Conservation (phyloP, 1,284 basidiomycete species). For the Ganoderma sinense region DNA sequence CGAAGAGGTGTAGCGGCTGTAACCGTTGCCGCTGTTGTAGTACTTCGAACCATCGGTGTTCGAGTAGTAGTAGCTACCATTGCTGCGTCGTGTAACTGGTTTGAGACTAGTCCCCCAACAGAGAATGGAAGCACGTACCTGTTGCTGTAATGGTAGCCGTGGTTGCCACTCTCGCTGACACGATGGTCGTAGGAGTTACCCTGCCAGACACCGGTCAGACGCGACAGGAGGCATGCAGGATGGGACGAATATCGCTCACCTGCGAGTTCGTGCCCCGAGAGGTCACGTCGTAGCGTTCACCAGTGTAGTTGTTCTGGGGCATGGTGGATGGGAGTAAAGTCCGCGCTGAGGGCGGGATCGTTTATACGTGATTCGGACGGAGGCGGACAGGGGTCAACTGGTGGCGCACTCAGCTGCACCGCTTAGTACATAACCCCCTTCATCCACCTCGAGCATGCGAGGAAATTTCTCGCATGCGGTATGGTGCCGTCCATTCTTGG, state of each 20-base stretch:
- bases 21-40: slow-evolving; percentile 13
- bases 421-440: too few species aligned
- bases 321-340: slow-evolving; percentile 1
- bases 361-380: not conserved
- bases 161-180: slow-evolving; percentile 11
- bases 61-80: slow-evolving; percentile 18
- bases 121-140: slow-evolving; percentile 2
- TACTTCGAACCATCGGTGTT: slow-evolving; percentile 13
- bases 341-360: not conserved
- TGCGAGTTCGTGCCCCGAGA: slow-evolving; percentile 13
- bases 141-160: slow-evolving; percentile 19
- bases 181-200: slow-evolving; percentile 16
- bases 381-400: not conserved
- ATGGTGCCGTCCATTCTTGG: not conserved
- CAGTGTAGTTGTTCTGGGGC: slow-evolving; percentile 6
- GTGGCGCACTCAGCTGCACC: too few species aligned
- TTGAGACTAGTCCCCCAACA: not conserved
- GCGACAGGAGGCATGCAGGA: not conserved
- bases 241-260: not conserved
- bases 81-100: not conserved
- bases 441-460: not conserved
- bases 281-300: slow-evolving; percentile 1
- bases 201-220: not conserved
- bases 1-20: slow-evolving; percentile 11
- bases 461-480: not conserved